phyloP scores from a whole-genome alignment of 2,329 filamentous ascomycete species.

The Neofusicoccum cordaticola region DNA sequence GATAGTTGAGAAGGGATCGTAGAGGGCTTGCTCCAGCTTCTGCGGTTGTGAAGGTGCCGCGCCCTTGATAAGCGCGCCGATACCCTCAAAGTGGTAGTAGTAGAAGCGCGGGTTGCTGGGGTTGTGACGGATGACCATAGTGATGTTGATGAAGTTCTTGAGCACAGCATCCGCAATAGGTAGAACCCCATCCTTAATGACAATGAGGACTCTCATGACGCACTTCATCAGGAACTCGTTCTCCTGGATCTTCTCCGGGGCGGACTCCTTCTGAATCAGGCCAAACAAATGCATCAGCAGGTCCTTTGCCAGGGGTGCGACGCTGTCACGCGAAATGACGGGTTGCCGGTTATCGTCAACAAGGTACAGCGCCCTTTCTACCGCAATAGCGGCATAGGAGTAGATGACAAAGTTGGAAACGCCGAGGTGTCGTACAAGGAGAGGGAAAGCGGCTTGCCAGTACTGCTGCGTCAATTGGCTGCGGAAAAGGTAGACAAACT shows the following conservation, averaged over 20 bases:
- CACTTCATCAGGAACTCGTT: constrained; percentile 99
- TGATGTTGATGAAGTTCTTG: constrained; percentile 81
- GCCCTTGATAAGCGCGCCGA: constrained; percentile 83
- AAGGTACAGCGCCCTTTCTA: constrained; percentile 88
- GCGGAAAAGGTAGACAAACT: constrained; percentile 95
- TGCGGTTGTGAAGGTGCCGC: constrained; percentile 66
- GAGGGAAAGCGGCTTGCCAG: constrained; percentile 85
- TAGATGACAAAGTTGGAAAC: constrained; percentile 95
- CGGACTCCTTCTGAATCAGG: constrained; percentile 79
- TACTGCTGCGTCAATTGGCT: constrained; percentile 89
- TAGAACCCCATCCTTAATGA: constrained; percentile 78
- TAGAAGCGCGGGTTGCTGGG: constrained; percentile 97
- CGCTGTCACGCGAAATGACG: constrained; percentile 75
- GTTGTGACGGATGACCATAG: constrained; percentile 86
- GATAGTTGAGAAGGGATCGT: constrained; percentile 77
- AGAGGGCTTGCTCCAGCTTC: constrained; percentile 76
- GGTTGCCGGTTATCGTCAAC: constrained; percentile 71
- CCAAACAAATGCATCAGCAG: constrained; percentile 87
- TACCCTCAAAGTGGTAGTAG: constrained; percentile 95
- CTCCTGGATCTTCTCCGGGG: constrained; percentile 91
- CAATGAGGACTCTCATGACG: constrained; percentile 94
- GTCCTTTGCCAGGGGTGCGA: constrained; percentile 79
- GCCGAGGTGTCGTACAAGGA: constrained; percentile 85
- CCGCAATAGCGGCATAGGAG: constrained; percentile 92
- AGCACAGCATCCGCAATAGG: constrained; percentile 76